phyloP scores from a whole-genome alignment of 2,329 filamentous ascomycete genomes.

The Fusarium albidum region DNA sequence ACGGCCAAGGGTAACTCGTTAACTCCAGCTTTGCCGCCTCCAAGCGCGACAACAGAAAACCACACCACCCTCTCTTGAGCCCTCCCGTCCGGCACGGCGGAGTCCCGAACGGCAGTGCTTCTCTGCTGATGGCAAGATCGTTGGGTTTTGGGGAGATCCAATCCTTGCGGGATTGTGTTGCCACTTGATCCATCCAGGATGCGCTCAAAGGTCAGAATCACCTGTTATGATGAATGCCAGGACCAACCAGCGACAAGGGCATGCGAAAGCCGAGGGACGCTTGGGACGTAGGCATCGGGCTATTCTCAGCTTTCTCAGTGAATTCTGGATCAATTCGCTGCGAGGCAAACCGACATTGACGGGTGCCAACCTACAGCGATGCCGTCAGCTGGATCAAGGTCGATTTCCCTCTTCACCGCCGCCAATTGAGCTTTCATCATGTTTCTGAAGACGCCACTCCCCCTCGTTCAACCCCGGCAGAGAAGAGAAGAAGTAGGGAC shows the following conservation, averaged over 20 bases:
- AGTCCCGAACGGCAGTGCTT: conserved; percentile 30
- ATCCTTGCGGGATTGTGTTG: conserved; percentile 16
- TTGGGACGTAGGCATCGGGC: background rate
- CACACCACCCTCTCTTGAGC: conserved; percentile 31
- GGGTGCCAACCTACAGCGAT: conserved; percentile 3
- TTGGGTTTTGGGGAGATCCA: conserved; percentile 7
- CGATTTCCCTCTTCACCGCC: conserved; percentile 33
- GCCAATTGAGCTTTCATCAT: conserved; percentile 17
- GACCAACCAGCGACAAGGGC: conserved; percentile 27
- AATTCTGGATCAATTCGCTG: conserved; percentile 25
- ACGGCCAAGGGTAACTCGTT: conserved; percentile 20
- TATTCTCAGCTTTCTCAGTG: conserved; percentile 3
- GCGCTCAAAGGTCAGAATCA: conserved; percentile 36
- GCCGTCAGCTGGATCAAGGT: conserved; percentile 13
- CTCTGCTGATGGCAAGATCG: conserved; percentile 22
- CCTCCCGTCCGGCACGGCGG: conserved; percentile 23
- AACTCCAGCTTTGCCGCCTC: conserved; percentile 23
- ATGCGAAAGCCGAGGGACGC: conserved; percentile 1
- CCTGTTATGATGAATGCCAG: conserved; percentile 30
- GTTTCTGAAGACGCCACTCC: conserved; percentile 4
- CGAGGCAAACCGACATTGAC: conserved; percentile 1
- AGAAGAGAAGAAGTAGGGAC: conserved; percentile 3
- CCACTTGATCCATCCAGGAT: conserved; percentile 32
- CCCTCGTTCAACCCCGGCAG: conserved; percentile 15
- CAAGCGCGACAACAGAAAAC: conserved; percentile 14